Evolutionary conservation across 495 filamentous ascomycete species (phyloP).

Genomic region (Talaromyces stipitatus): DNA sequence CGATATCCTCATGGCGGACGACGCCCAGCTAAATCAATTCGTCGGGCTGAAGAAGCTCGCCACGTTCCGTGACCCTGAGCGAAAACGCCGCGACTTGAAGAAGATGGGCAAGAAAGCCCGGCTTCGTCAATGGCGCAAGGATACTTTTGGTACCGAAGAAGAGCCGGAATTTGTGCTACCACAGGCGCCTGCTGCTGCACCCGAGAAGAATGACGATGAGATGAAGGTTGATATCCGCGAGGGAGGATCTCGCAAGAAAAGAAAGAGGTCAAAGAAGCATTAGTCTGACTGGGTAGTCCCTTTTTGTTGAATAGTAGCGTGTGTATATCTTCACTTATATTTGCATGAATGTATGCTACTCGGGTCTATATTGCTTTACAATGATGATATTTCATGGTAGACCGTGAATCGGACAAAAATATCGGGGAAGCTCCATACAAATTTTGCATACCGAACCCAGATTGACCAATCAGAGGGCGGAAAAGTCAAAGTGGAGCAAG

Average conservation of each 20-base stretch:
- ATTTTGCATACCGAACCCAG: not conserved
- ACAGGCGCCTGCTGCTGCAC: conserved; percentile 3
- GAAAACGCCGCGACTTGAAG: conserved; percentile 84
- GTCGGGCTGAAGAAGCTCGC: conserved; percentile 93
- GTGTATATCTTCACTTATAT: not conserved
- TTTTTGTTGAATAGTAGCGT: not conserved
- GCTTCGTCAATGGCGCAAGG: conserved; percentile 82
- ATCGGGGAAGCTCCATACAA: not conserved
- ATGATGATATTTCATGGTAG: too few relatives aligned
- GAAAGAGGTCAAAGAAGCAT: conserved; percentile 44
- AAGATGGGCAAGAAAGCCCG: conserved; percentile 84
- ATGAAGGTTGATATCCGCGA: conserved; percentile 40
- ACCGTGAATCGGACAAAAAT: not conserved
- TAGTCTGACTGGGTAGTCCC: not conserved
- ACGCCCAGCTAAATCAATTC: conserved; percentile 80
- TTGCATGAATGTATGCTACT: not conserved
- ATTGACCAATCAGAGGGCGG: not conserved
- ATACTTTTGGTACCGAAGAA: conserved; percentile 75
- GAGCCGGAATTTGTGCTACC: conserved; percentile 40
- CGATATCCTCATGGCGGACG: conserved; percentile 87
- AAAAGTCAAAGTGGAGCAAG: not conserved
- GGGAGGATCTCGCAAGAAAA: conserved; percentile 34
- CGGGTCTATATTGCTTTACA: not conserved
- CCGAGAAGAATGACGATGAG: conserved; percentile 16
- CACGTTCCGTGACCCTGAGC: conserved; percentile 75